Conservation (phyloP, 2,329 filamentous ascomycete species). For the Claviceps humidiphila region DNA sequence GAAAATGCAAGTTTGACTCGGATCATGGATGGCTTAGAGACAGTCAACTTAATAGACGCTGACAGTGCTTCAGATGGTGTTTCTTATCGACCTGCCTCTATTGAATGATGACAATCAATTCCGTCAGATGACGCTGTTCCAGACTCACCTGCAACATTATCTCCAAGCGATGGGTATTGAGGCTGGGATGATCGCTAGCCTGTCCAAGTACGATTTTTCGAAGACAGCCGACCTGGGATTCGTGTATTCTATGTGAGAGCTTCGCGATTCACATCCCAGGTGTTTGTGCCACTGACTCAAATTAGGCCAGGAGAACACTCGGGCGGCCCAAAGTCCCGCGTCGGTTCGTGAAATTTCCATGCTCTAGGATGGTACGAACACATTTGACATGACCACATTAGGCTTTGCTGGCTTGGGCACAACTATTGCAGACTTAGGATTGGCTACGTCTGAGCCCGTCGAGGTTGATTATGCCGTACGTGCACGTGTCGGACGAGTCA, state of each 20-base stretch:
- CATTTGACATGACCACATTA: constrained; percentile 11
- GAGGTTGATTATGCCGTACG: constrained; percentile 62
- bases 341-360: constrained; percentile 16
- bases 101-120: constrained; percentile 22
- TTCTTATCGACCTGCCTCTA: constrained; percentile 80
- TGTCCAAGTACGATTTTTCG: constrained; percentile 71
- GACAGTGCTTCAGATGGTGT: constrained; percentile 49
- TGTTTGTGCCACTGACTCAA: background rate
- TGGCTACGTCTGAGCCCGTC: constrained; percentile 40
- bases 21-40: background rate
- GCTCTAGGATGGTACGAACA: constrained; percentile 1
- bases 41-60: background rate
- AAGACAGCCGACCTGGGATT: constrained; percentile 62
- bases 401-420: constrained; percentile 64
- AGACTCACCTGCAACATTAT: constrained; percentile 58
- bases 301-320: constrained; percentile 23
- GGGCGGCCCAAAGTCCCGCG: constrained; percentile 15
- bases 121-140: constrained; percentile 38
- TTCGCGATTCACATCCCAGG: background rate
- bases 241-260: constrained; percentile 65
- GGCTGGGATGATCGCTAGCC: constrained; percentile 49
- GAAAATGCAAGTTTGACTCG: constrained; percentile 52
- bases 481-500: constrained; percentile 4
- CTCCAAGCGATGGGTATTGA: constrained; percentile 53
- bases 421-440: constrained; percentile 50